Evolutionary conservation across 2,329 filamentous ascomycete genomes (phyloP).

Genomic region (Colletotrichum limetticola): DNA sequence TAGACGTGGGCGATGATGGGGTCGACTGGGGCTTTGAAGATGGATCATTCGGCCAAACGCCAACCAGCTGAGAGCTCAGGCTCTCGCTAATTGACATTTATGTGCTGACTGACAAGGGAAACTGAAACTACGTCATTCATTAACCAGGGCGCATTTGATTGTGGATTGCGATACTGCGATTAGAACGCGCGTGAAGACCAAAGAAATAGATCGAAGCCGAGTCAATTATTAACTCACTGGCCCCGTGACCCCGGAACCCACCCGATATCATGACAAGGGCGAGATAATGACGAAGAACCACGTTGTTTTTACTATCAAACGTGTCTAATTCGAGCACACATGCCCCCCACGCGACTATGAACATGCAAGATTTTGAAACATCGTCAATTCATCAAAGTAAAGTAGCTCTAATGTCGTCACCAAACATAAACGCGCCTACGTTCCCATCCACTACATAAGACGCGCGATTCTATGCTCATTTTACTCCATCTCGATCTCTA

Average conservation of each 20-base stretch:
- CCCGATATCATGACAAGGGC: background rate
- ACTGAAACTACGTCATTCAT: slow-evolving; percentile 7
- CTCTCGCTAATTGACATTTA: background rate
- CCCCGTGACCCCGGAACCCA: slow-evolving; percentile 11
- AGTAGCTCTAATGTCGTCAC: background rate
- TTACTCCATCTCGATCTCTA: slow-evolving; percentile 35
- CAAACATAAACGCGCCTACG: background rate
- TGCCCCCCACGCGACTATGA: background rate
- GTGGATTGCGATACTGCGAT: background rate
- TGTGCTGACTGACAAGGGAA: background rate
- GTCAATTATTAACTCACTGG: background rate
- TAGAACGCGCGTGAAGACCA: background rate
- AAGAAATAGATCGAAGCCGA: background rate
- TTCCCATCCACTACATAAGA: background rate
- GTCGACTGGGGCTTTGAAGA: background rate
- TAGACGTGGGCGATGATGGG: background rate
- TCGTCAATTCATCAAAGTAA: slow-evolving; percentile 1
- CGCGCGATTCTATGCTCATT: background rate
- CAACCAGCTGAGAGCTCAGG: background rate
- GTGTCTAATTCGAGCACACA: background rate
- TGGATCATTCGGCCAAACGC: background rate
- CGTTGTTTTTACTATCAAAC: background rate
- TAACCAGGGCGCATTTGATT: background rate
- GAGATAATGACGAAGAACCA: slow-evolving; percentile 19
- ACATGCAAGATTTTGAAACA: background rate